Evolutionary conservation across 1,139 yeast species (phyloP).

Genomic region (Pneumocystis jirovecii): DNA sequence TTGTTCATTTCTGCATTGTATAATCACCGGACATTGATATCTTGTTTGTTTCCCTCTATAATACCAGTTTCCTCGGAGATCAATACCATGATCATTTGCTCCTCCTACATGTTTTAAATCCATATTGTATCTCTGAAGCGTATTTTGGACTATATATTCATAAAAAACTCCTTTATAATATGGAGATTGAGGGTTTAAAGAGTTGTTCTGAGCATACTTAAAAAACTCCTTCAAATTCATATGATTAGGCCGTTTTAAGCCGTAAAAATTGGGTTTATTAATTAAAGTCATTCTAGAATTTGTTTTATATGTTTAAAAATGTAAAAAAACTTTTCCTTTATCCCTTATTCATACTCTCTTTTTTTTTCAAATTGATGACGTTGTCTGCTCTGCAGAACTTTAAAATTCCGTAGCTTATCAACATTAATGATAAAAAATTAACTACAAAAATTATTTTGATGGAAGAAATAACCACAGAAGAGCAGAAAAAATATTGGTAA

Average conservation of each 20-base stretch:
- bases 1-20: constrained; percentile 16
- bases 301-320: not conserved
- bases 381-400: not conserved
- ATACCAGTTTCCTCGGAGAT: constrained; percentile 15
- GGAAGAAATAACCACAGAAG: not conserved
- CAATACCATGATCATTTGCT: constrained; percentile 16
- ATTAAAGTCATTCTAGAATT: not conserved
- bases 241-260: not conserved
- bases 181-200: not conserved
- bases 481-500: not conserved
- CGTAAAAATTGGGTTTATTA: not conserved
- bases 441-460: not conserved
- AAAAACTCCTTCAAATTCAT: not conserved
- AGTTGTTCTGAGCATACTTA: not conserved
- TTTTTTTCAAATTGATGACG: not conserved
- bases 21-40: constrained; percentile 6
- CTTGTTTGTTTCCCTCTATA: not conserved
- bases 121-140: constrained; percentile 10
- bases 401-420: not conserved
- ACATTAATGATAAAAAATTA: not conserved
- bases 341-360: not conserved
- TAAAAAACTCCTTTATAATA: constrained; percentile 15
- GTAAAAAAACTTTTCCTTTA: not conserved
- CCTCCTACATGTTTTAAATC: constrained; percentile 15
- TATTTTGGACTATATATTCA: constrained; percentile 15